Evolutionary conservation across 176 grass and related monocot species (phyloP).

Genomic region (Tillandsia leiboldiana): DNA sequence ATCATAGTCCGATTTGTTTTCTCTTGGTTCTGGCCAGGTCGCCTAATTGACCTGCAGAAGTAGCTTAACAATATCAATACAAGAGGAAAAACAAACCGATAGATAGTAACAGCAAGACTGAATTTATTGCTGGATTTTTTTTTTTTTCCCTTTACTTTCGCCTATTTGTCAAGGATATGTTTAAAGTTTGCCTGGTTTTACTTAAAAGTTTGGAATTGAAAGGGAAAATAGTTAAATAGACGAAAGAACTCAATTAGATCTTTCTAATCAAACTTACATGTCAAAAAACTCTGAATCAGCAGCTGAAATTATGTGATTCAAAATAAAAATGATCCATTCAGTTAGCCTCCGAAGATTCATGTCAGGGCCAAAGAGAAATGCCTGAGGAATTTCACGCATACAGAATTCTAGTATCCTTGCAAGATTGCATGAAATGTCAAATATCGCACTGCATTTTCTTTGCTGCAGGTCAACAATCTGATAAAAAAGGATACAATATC

Average conservation of each 20-base stretch:
- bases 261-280: constrained; percentile 47
- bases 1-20: constrained; percentile 83
- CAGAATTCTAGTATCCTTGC: constrained; percentile 74
- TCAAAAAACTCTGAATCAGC: constrained; percentile 82
- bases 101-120: background rate
- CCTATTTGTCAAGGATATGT: too few species aligned
- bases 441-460: constrained; percentile 81
- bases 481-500: constrained; percentile 19
- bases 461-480: constrained; percentile 73
- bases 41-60: constrained; percentile 45
- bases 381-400: constrained; percentile 59
- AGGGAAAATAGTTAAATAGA: background rate
- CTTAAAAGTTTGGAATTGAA: background rate
- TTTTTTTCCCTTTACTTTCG: background rate
- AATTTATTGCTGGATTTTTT: background rate
- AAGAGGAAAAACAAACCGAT: constrained; percentile 2
- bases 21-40: constrained; percentile 51
- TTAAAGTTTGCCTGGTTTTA: background rate
- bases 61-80: constrained; percentile 10
- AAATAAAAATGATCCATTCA: constrained; percentile 74
- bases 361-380: constrained; percentile 61
- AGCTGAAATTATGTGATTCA: constrained; percentile 78
- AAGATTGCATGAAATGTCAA: constrained; percentile 78
- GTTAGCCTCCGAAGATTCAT: constrained; percentile 80
- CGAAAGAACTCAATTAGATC: constrained; percentile 9